These are phyloP conservation scores for Penicillium sp. DNA, from an alignment of 2,329 filamentous ascomycete species.

Conservation along the genomic window DNA sequence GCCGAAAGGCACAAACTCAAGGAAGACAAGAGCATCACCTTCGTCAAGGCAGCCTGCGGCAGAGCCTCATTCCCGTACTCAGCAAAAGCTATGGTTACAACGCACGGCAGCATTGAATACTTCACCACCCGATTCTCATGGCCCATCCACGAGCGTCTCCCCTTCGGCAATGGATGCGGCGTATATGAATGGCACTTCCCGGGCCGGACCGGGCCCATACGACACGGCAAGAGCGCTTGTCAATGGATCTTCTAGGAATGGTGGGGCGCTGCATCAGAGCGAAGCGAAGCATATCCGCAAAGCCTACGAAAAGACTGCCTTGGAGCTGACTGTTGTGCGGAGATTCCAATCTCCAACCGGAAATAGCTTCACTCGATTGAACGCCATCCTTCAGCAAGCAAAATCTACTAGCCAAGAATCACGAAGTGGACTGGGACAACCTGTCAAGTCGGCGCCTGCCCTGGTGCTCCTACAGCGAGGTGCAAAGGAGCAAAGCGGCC, in stretches of 20 bases:
- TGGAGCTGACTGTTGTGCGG: conserved; percentile 51
- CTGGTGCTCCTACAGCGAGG: conserved; percentile 35
- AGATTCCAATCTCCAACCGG: conserved; percentile 51
- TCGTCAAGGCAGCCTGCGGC: conserved; percentile 40
- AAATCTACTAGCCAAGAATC: conserved; percentile 23
- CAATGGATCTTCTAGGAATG: conserved; percentile 35
- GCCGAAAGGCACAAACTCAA: conserved; percentile 35
- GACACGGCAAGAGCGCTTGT: conserved; percentile 35
- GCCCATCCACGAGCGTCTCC: conserved; percentile 35
- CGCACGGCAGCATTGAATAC: conserved; percentile 51
- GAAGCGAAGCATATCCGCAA: conserved; percentile 48
- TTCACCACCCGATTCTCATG: conserved; percentile 48
- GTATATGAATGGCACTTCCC: conserved; percentile 35
- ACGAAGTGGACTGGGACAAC: conserved; percentile 34
- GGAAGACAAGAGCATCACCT: conserved; percentile 38
- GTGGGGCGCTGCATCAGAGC: conserved; percentile 36
- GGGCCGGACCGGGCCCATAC: conserved; percentile 35
- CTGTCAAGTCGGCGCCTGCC: conserved; percentile 42
- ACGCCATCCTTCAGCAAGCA: conserved; percentile 31
- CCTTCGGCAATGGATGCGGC: conserved; percentile 43
- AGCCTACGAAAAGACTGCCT: conserved; percentile 49
- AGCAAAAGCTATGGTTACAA: conserved; percentile 55
- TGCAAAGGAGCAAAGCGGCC: conserved; percentile 26
- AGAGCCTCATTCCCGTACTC: conserved; percentile 51
- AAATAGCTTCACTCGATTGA: conserved; percentile 48